These are phyloP conservation scores for Neurospora sp. DNA, from an alignment of 495 filamentous ascomycete species.

Conservation along the genomic window DNA sequence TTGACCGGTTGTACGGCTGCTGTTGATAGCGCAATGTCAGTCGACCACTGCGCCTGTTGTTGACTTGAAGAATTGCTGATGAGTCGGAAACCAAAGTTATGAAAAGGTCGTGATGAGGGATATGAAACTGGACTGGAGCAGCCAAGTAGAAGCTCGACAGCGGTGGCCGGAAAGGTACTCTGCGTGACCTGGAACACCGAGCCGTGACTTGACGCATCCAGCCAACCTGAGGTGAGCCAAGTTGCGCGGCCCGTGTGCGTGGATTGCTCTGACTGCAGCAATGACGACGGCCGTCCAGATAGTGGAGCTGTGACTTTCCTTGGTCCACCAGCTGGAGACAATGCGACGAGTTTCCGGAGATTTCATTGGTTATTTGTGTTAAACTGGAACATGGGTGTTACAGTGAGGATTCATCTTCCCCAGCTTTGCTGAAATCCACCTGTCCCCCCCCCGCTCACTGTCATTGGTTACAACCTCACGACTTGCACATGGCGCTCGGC, in stretches of 20 bases:
- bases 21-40: neutral
- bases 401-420: neutral
- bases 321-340: neutral
- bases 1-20: neutral
- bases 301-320: neutral
- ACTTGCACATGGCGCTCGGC: neutral
- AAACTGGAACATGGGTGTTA: neutral
- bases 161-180: neutral
- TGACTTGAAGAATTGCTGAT: neutral
- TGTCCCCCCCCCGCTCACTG: neutral
- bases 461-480: neutral
- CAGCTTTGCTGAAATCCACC: neutral
- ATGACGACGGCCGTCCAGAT: neutral
- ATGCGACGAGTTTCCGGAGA: neutral
- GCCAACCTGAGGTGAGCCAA: neutral
- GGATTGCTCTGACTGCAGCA: neutral
- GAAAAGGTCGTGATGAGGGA: neutral
- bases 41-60: neutral
- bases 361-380: neutral
- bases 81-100: neutral
- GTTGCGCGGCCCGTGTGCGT: neutral
- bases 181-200: neutral
- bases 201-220: neutral
- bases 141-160: neutral
- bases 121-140: neutral